These are phyloP conservation scores for Esteya vermicola DNA, from an alignment of 2,329 filamentous ascomycete genomes.

Conservation along the genomic window DNA sequence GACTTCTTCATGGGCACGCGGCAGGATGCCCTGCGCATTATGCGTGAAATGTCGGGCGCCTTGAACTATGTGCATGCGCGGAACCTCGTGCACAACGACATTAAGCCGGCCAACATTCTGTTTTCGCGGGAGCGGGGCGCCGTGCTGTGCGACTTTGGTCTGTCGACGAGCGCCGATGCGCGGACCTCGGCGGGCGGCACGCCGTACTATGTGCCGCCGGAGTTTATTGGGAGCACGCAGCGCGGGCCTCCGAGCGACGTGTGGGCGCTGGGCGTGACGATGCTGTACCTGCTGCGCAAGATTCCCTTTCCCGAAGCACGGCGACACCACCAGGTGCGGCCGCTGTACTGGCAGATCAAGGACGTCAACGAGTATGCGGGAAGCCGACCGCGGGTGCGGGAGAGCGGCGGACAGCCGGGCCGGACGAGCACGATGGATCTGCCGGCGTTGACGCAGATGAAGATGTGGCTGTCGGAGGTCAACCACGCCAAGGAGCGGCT, in stretches of 20 bases:
- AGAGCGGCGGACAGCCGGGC: background rate
- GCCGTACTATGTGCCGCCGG: conserved; percentile 47
- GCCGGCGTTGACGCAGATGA: conserved; percentile 37
- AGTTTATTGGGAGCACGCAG: conserved; percentile 40
- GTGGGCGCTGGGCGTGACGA: conserved; percentile 45
- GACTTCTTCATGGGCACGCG: conserved; percentile 36
- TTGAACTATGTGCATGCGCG: conserved; percentile 41
- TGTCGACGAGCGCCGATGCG: conserved; percentile 33
- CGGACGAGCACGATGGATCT: too few relatives aligned
- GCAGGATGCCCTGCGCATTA: conserved; percentile 34
- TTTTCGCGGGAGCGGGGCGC: conserved; percentile 44
- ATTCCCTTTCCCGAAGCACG: conserved; percentile 40
- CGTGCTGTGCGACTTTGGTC: conserved; percentile 46
- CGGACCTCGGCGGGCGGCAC: conserved; percentile 39
- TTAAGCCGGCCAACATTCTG: conserved; percentile 47
- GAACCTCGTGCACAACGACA: conserved; percentile 44
- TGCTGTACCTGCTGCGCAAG: conserved; percentile 43
- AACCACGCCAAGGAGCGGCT: conserved; percentile 31
- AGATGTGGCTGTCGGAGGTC: conserved; percentile 40
- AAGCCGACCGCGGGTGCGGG: too few relatives aligned
- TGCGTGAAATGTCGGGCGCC: conserved; percentile 38
- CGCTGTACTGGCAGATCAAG: conserved; percentile 44
- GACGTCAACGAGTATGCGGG: conserved; percentile 28
- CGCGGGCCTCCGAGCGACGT: conserved; percentile 42
- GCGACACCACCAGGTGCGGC: conserved; percentile 30